Base-by-base conservation (phyloP, 2,329 filamentous ascomycete species). In the Nemania serpens region DNA sequence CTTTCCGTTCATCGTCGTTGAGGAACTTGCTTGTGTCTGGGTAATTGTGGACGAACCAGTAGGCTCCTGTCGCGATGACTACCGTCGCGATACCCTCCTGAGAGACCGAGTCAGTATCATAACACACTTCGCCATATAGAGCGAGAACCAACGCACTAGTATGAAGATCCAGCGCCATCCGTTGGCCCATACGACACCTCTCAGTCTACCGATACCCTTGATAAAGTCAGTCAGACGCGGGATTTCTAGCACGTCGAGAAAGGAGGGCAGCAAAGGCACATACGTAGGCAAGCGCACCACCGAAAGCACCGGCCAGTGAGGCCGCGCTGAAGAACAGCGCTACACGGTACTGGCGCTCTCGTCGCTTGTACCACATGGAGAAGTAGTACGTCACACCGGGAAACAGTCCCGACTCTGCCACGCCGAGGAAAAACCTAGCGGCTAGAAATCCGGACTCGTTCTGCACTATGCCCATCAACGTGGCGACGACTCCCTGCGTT, bases 1-100 rank as follows among this genome's bases (percentile, higher is more conserved):
- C 85, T 0, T 78, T 75, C 1, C 86, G 79, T 68, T 88, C 84
- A 4, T 75, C 75, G 7, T 82, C 76, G 0, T 76, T 80, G 10
- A 89, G 75, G 64, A 88, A 89, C 1, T 77, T 78, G 3, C 86
- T 84, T 0, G 81, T 87, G 36, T 80, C 77, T 0, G 87, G 87
- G 58, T 88, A 88, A 73, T 90, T 88, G 55, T 87, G 80, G n/a
- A 90, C 84, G 71, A 89, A 86, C 71, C 80, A 84, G 72, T 84
- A 84, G 10, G 82, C 76, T 7, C 71, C 71, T 12, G 81, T 56
- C 0, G 83, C 78, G 0, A 87, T 77, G 0, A 85, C 43, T 0
- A 86, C 80, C 0, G 84, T 86, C 1, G 78, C 79, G 2, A 85
- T 78, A 1, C 84, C 85, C 67, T 87, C 85, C 78, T 80, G 15